Evolutionary conservation across 2,329 filamentous ascomycete species (phyloP), one percentile per base, ranked within the genome.

Genomic region (Claviceps africana): DNA sequence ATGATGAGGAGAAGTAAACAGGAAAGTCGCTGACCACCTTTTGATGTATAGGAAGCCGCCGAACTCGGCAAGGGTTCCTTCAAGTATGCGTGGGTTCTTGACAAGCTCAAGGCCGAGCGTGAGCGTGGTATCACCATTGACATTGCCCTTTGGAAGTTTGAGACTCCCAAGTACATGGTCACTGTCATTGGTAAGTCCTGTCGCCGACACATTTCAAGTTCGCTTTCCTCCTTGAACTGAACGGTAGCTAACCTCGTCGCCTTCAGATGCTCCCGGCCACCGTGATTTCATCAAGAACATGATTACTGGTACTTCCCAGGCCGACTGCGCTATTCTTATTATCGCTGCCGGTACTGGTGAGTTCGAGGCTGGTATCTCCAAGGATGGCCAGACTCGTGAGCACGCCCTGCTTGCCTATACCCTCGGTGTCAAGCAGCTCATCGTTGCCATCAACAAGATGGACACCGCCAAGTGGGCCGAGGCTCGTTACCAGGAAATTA

Each of bases 221-320:
- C 5, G 25, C 25, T 25, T 25, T 6, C 17, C 1, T 15, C 17
- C 13, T 35, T 25, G 4, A 10, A 17, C 5, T 0, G 6, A 9
- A 35, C 4, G 10, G 5, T 19, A 1, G 7, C 17, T 30, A 28
- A 21, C n/a, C 2, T 31, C 3, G 5, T 19, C 2, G 13, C 6
- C 0, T 1, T 17, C 63, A 86, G 88, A 98, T 71, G 93, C 93
- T 75, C 93, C 93, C 70, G 93, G 93, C 78, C 93, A 98, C 79
- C 91, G 93, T 93, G 93, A 98, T 73, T 98, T 97, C 84, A 97
- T 98, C 88, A 98, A 98, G 91, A 98, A 97, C 90, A 98, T 98
- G 93, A 98, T 98, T 77, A 97, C 93, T 86, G 93, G 93, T 90
- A 97, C 93, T 72, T 98, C 93, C 76, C 93, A 97, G 86, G 93